These are phyloP conservation scores for Annulohypoxylon bovei DNA, from an alignment of 495 filamentous ascomycete genomes.

Conservation along the genomic window DNA sequence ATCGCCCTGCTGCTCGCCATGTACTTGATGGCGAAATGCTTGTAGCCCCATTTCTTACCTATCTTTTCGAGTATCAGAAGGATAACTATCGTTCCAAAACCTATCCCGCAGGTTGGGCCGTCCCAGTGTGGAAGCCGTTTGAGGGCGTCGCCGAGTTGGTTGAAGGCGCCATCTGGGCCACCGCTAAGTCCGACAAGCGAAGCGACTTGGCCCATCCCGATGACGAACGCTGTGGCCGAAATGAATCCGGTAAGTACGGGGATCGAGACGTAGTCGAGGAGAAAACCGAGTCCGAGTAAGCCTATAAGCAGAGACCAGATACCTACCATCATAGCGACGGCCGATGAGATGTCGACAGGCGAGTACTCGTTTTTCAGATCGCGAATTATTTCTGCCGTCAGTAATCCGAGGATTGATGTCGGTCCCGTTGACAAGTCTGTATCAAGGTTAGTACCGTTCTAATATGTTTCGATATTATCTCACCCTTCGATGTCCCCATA, in stretches of 20 bases:
- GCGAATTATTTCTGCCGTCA: conserved; percentile 60
- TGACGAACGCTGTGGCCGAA: conserved; percentile 60
- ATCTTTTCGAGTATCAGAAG: conserved; percentile 55
- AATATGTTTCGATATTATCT: not conserved
- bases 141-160: conserved; percentile 57
- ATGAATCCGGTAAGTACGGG: conserved; percentile 63
- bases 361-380: conserved; percentile 52
- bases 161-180: conserved; percentile 53
- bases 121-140: conserved; percentile 52
- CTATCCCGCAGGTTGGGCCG: conserved; percentile 56
- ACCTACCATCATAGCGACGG: conserved; percentile 62
- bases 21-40: conserved; percentile 54
- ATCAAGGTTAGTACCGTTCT: not conserved
- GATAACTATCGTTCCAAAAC: conserved; percentile 57
- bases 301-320: conserved; percentile 61
- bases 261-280: conserved; percentile 62
- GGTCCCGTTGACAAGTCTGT: conserved; percentile 62
- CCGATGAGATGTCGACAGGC: conserved; percentile 56
- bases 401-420: conserved; percentile 61
- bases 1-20: conserved; percentile 58
- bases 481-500: conserved; percentile 67
- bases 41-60: conserved; percentile 58
- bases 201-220: conserved; percentile 58
- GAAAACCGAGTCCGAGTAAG: conserved; percentile 61
- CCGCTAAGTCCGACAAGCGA: conserved; percentile 56